A percentile compares a stretch with the other conserved stretches of the same genome.
Conservation (phyloP, 2,329 filamentous ascomycete species). For the Hymenoscyphus occultus region DNA sequence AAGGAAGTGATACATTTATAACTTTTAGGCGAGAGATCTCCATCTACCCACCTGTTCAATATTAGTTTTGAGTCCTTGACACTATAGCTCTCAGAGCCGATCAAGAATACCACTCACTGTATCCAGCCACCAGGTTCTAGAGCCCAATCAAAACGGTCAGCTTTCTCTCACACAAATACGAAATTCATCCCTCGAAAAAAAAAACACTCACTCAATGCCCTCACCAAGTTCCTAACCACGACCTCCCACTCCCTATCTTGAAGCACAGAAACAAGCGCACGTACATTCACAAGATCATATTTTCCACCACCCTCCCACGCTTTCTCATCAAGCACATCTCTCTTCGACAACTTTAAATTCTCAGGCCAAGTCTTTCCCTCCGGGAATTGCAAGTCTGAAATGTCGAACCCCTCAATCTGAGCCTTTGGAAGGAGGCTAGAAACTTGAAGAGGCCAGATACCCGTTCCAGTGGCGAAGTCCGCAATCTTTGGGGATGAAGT, state of each 20-base stretch:
- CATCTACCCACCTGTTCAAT: neutral
- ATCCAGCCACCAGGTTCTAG: constrained; percentile 4
- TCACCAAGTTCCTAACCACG: neutral
- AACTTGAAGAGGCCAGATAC: constrained; percentile 1
- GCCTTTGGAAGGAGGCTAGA: neutral
- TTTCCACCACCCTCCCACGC: neutral
- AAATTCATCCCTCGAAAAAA: neutral
- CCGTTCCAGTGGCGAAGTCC: constrained; percentile 5
- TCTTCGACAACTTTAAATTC: neutral
- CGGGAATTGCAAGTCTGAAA: neutral
- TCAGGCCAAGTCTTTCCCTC: no score
- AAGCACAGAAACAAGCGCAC: neutral
- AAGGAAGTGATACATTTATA: neutral
- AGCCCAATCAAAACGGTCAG: neutral
- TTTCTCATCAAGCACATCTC: neutral
- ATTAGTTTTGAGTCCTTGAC: no score
- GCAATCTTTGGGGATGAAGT: neutral
- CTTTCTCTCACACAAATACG: neutral
- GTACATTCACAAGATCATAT: constrained; percentile 4
- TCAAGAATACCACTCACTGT: neutral
- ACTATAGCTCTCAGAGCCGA: no score
- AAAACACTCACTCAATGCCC: neutral
- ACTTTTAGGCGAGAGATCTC: neutral
- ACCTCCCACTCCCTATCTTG: neutral
- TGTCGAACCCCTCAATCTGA: neutral